Evolutionary conservation across 768 basidiomycete species (phyloP), one percentile per base, ranked within the genome.

Genomic region (Tylopilus rubrobrunneus): DNA sequence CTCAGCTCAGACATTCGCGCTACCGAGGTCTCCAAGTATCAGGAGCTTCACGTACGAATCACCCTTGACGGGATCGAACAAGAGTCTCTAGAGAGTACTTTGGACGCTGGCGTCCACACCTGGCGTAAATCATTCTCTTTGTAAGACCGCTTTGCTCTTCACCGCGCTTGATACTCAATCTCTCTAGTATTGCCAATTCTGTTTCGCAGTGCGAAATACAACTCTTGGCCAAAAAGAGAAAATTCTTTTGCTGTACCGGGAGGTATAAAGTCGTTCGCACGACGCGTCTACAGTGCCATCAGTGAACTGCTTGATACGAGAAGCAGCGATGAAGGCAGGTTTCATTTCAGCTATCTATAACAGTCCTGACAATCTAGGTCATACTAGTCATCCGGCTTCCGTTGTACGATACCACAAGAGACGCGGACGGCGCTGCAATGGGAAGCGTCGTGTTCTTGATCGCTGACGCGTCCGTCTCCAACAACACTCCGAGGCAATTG

Each of bases 81-180:
- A 15, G 67, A 67, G 54, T 67, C 67, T 23, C 51, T 62, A 25
- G 67, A 69, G 45, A 67, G 67, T 45, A 58, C 54, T 36, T 41
- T 65, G 53, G 56, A 65, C 33, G 62, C 63, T 0, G 57, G 55
- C 53, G 56, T 65, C 43, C 67, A 67, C 28, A 51, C 61, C 31
- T 67, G 67, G 67, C 67, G 56, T 14, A 67, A 67, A 43, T 63
- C 67, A 10, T 67, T 67, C 56, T 56, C 59, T 33, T 67, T 67
- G 67, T 67, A 55, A 56, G 67, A 25, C 45, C 15, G 0, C 44
- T 40, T 29, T 29, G 9, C 49, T 45, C 37, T 1, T 34, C 27
- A 25, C 36, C 7, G 40, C 15, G 4, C 40, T 40, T 37, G 31
- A 41, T 27, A 39, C 58, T 68, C 43, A 69, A 27, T 48, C 39